A percentile compares a stretch with the other conserved stretches of the same genome.
These are phyloP conservation scores for Umbilicus rupestris DNA, from an alignment of 164 flowering plant species.

Conservation along the genomic window DNA sequence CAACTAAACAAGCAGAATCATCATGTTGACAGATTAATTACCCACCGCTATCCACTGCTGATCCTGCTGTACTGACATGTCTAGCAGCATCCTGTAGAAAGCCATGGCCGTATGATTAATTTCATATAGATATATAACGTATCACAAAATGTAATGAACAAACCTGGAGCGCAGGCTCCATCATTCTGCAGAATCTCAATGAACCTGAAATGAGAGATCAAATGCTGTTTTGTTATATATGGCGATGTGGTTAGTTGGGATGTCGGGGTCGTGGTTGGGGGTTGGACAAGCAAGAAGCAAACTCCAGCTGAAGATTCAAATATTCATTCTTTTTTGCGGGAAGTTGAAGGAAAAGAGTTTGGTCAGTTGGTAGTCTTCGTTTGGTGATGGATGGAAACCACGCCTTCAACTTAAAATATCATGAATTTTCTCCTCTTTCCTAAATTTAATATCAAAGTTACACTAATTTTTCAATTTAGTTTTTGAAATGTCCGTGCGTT, in stretches of 20 bases:
- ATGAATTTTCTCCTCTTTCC: too few species aligned
- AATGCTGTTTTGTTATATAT: background rate
- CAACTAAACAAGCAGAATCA: background rate
- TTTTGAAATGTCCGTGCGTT: too few species aligned
- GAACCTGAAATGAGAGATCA: background rate
- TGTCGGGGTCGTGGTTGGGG: conserved; percentile 1
- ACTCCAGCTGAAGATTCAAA: background rate
- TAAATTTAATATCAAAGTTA: too few species aligned
- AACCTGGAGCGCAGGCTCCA: background rate
- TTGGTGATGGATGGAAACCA: too few species aligned
- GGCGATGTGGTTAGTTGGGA: background rate
- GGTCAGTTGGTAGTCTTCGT: background rate
- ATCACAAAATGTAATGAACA: background rate
- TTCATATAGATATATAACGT: background rate
- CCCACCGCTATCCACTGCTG: conserved; percentile 81
- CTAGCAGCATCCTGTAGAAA: conserved; percentile 51
- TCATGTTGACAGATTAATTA: too few species aligned
- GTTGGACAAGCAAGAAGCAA: background rate
- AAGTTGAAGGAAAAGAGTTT: background rate
- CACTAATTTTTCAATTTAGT: too few species aligned
- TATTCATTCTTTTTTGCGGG: background rate
- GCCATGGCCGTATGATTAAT: too few species aligned
- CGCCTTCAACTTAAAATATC: too few species aligned
- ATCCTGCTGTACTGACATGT: conserved; percentile 61
- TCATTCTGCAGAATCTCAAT: background rate